Base-by-base conservation (phyloP, 2,329 filamentous ascomycete genomes). In the Colletotrichum sp. region DNA sequence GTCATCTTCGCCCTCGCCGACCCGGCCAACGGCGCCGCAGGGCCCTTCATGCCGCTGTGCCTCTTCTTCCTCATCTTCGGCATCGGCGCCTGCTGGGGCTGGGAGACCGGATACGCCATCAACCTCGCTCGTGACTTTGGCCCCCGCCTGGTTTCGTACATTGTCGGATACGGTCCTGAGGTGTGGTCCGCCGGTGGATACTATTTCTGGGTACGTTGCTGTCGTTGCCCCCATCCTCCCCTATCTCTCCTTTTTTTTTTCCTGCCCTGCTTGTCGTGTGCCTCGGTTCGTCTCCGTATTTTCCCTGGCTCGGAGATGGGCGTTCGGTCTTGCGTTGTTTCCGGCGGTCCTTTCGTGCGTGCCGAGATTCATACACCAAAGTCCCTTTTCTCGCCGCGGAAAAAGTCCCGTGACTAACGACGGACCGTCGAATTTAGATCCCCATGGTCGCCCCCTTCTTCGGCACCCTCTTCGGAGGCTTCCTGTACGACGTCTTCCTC, bases 61-160 rank as follows among this genome's bases (percentile, higher is more conserved):
- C 84, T 95, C 8, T 94, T 94, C 84, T 94, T 95, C 83, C 86
- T 95, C 64, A 92, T 95, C 77, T 95, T 95, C 80, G 93, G 93
- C 9, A 91, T 95, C 27, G 93, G 93, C 22, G 91, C 92, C 36
- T 93, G 92, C 81, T 95, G 94, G 79, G 94, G 94, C 8, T 95
- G 92, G 92, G 91, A 95, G 82, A 95, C 93, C 2, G 93, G 94
- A 48, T 95, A 94, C 83, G 93, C 93, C 19, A 94, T 95, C 78
- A 95, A 95, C 80, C 83, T 94, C 57, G 93, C 93, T 44, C 89
- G 94, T 83, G 94, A 95, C 78, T 94, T 95, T 80, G 92, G 93
- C 1, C 93, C 93, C 12, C 87, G 93, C 13, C 82, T 95, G 59
- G 90, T 94, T 77, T 90, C 91, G 2, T 94, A 92, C 80, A 90